Percentiles rank a stretch among this genome's conserved stretches.
These are phyloP conservation scores for Syzygium aromaticum DNA, from an alignment of 345 rosid genomes.

Conservation along the genomic window DNA sequence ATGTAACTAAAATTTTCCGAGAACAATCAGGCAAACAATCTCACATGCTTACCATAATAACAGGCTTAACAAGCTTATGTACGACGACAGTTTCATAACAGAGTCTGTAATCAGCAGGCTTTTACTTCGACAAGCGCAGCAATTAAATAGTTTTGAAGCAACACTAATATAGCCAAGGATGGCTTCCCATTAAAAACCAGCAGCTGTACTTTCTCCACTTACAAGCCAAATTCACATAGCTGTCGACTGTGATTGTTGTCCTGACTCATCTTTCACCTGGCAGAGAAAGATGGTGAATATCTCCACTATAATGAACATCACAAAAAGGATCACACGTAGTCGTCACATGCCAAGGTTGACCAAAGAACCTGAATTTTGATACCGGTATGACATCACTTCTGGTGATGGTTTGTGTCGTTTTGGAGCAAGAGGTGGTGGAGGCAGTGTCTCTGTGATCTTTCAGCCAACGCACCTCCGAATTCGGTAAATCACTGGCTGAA, in stretches of 20 bases:
- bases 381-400: constrained; percentile 33
- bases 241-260: background rate
- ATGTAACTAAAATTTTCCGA: background rate
- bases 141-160: background rate
- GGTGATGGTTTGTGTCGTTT: constrained; percentile 20
- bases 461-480: background rate
- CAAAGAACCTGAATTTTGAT: constrained; percentile 42
- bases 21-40: background rate
- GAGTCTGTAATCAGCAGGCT: background rate
- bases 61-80: background rate
- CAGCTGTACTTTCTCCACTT: constrained; percentile 20
- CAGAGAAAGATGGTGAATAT: background rate
- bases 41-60: background rate
- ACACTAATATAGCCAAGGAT: constrained; percentile 62
- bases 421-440: constrained; percentile 41
- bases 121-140: background rate
- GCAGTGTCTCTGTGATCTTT: constrained; percentile 27
- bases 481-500: background rate
- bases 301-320: background rate
- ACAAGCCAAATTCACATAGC: background rate
- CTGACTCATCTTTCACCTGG: background rate
- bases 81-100: background rate
- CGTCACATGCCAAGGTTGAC: constrained; percentile 25
- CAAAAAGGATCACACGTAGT: constrained; percentile 4
- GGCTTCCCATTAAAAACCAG: constrained; percentile 63